Evolutionary conservation across 768 basidiomycete species (phyloP).

Genomic region (Suillus discolor): DNA sequence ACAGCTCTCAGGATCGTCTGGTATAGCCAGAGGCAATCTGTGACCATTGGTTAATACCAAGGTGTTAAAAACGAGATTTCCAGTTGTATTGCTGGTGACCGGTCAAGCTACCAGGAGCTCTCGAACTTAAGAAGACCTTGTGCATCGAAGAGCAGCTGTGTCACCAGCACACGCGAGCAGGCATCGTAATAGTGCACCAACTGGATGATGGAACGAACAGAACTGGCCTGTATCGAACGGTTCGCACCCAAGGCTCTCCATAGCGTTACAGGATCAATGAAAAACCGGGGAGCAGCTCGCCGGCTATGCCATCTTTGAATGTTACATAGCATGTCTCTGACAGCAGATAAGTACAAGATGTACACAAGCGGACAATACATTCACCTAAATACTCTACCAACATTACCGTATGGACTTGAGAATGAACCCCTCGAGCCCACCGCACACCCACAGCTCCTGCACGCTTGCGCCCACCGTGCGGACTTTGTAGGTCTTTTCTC

Average conservation of each 20-base stretch:
- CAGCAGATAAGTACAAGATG: background rate
- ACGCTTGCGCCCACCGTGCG: conserved; percentile 89
- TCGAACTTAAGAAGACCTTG: too few species aligned
- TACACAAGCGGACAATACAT: background rate
- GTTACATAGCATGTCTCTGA: background rate
- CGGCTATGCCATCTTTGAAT: background rate
- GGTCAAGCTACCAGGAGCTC: too few species aligned
- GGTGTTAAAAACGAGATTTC: too few species aligned
- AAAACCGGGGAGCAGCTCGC: background rate
- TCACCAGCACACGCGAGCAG: too few species aligned
- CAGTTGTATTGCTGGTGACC: too few species aligned
- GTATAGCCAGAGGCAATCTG: too few species aligned
- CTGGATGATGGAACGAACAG: background rate
- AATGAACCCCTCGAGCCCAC: conserved; percentile 91
- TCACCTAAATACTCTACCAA: conserved; percentile 12
- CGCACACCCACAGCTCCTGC: conserved; percentile 97
- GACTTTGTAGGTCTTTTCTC: conserved; percentile 61
- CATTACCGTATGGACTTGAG: conserved; percentile 61
- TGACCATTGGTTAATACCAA: too few species aligned
- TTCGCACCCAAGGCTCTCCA: background rate
- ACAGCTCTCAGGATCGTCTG: too few species aligned
- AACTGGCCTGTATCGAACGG: background rate
- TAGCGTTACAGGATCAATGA: background rate
- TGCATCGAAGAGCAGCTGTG: too few species aligned
- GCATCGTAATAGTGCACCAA: background rate